phyloP scores from a whole-genome alignment of 2,329 filamentous ascomycete species.

The Hymenoscyphus salicellus region DNA sequence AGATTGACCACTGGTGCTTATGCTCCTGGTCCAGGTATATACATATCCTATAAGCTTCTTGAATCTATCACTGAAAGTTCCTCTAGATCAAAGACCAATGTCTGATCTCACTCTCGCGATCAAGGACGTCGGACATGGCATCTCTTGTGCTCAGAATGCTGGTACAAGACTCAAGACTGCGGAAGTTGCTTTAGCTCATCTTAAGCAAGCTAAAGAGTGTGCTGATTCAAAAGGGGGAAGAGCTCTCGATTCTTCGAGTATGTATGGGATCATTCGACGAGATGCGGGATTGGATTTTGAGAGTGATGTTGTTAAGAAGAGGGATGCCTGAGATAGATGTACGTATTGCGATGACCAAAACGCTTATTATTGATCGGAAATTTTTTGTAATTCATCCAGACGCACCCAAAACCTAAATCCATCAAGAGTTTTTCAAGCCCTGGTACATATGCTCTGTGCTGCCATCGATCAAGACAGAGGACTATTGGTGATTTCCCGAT shows the following conservation, averaged over 20 bases:
- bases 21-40: slow-evolving; percentile 37
- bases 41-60: not conserved
- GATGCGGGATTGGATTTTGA: slow-evolving; percentile 46
- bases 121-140: slow-evolving; percentile 51
- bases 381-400: too few relatives aligned
- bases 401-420: too few relatives aligned
- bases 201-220: slow-evolving; percentile 43
- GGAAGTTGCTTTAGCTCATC: slow-evolving; percentile 43
- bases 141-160: slow-evolving; percentile 41
- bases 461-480: not conserved
- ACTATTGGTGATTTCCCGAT: not conserved
- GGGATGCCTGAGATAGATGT: slow-evolving; percentile 8
- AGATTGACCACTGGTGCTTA: slow-evolving; percentile 44
- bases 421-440: too few relatives aligned
- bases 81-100: slow-evolving; percentile 38
- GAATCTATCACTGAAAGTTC: not conserved
- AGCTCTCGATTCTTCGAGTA: slow-evolving; percentile 48
- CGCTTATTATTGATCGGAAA: too few relatives aligned
- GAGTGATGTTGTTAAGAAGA: slow-evolving; percentile 36
- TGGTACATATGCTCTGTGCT: too few relatives aligned
- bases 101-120: slow-evolving; percentile 50
- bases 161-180: slow-evolving; percentile 43
- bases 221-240: slow-evolving; percentile 36
- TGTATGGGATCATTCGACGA: slow-evolving; percentile 47
- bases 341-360: too few relatives aligned